Base-by-base conservation (phyloP, 2,329 filamentous ascomycete genomes). In the Triangularia setosa region DNA sequence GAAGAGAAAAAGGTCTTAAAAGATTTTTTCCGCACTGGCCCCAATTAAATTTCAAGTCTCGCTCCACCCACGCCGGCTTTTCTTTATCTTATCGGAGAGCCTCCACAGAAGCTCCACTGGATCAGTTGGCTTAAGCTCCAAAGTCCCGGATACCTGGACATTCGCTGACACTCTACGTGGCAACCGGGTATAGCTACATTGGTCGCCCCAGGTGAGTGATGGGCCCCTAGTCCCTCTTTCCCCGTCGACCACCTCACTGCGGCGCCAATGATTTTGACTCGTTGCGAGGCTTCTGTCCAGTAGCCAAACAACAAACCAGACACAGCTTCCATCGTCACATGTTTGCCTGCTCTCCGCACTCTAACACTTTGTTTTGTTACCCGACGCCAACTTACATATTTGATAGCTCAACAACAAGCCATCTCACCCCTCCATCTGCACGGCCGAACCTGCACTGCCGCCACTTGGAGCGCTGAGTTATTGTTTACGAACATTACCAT, bases 31-130 rank as follows among this genome's bases (percentile, higher is more conserved):
- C 16, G 23, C 21, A 40, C n/a, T 53, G 57, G 9, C 33, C 24
- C 61, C 60, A 59, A 27, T 58, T 58, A 69, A 69, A 68, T 60
- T 66, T 69, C 55, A 60, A 56, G 52, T 23, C 21, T 33, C 4
- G 44, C 63, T 63, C 64, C 59, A 58, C 58, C 35, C 61, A 61
- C 56, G 23, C 18, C 27, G 18, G 27, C 27, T 30, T 27, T 48
- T 52, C 9, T 12, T 64, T 67, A 69, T 68, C 67, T 68, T 70
- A 69, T 70, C 67, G 54, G 40, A 28, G 48, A 48, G 40, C 8
- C 40, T 40, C 33, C 16, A 14, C 33, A 16, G 33, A 40, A 40
- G 33, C 33, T 40, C 33, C 33, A 40, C 33, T 9, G n/a, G 6
- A 21, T 2, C 40, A 21, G 40, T 48, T 6, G 40, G 40, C 4